Percentiles rank a stretch among this genome's conserved stretches.
Conservation (phyloP, 257 asterid species). For the Lantana camara region DNA sequence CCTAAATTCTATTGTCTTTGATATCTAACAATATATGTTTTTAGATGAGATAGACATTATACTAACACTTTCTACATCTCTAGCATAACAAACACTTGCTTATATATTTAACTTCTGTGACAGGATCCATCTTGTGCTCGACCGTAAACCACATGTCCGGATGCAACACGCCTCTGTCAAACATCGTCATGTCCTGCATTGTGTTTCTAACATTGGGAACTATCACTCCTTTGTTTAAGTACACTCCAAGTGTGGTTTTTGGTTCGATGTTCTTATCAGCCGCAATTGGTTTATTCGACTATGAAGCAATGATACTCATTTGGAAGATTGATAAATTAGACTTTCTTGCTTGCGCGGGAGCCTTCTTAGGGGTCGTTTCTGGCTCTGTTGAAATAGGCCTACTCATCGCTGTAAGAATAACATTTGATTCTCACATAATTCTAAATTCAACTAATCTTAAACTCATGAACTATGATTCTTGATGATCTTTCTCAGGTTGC, state of each 20-base stretch:
- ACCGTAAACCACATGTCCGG: slow-evolving; percentile 73
- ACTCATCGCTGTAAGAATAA: slow-evolving; percentile 55
- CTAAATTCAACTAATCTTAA: no score
- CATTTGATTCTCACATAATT: background rate
- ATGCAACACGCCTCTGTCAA: slow-evolving; percentile 67
- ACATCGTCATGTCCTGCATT: slow-evolving; percentile 64
- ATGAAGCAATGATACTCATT: slow-evolving; percentile 53
- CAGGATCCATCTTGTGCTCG: slow-evolving; percentile 50
- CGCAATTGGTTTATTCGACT: slow-evolving; percentile 55
- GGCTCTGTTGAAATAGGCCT: slow-evolving; percentile 72
- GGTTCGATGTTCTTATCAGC: slow-evolving; percentile 81
- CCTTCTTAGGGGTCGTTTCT: slow-evolving; percentile 76
- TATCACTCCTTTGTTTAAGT: slow-evolving; percentile 74
- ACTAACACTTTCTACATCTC: background rate
- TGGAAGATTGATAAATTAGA: slow-evolving; percentile 80
- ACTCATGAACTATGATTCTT: no score
- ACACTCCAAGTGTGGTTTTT: slow-evolving; percentile 72
- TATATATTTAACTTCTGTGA: background rate
- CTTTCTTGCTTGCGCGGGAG: slow-evolving; percentile 80
- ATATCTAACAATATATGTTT: background rate
- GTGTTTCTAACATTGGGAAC: slow-evolving; percentile 54
- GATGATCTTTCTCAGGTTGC: no score
- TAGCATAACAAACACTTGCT: background rate
- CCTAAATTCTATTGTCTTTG: no score
- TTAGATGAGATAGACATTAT: no score